Conservation (phyloP, 192 early-diverging fungal genomes). For the Piromyces finnis region DNA sequence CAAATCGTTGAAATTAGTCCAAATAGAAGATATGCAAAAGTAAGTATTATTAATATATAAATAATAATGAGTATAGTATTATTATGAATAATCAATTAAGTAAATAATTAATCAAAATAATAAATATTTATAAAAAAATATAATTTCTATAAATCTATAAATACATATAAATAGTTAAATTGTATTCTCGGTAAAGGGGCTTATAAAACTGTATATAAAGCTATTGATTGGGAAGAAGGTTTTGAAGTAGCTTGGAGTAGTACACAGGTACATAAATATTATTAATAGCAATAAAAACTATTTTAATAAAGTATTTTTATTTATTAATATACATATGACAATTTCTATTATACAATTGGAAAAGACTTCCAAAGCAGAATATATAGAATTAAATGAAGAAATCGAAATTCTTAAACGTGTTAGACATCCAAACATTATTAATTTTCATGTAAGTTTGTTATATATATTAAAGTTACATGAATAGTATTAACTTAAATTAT, state of each 20-base stretch:
- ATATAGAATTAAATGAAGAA: conserved; percentile 13
- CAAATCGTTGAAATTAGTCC: neutral
- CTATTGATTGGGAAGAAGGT: conserved; percentile 72
- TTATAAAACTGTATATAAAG: conserved; percentile 75
- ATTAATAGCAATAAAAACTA: too few relatives aligned
- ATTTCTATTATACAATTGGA: too few relatives aligned
- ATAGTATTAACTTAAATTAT: too few relatives aligned
- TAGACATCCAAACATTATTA: conserved; percentile 64
- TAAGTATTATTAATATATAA: neutral
- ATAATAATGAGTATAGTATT: too few relatives aligned
- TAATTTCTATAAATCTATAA: too few relatives aligned
- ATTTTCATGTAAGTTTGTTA: neutral
- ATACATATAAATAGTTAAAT: too few relatives aligned
- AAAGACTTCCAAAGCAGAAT: neutral
- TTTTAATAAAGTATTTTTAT: too few relatives aligned
- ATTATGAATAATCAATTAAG: too few relatives aligned
- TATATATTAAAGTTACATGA: neutral
- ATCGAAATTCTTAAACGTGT: conserved; percentile 64
- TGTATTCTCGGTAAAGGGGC: conserved; percentile 58
- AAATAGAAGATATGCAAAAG: neutral
- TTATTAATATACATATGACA: too few relatives aligned
- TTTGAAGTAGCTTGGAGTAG: conserved; percentile 85
- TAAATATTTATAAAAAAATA: too few relatives aligned
- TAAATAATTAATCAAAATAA: too few relatives aligned
- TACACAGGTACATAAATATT: conserved; percentile 30